These are phyloP conservation scores for Melaleuca quinquenervia DNA, from an alignment of 345 rosid genomes.

Conservation along the genomic window DNA sequence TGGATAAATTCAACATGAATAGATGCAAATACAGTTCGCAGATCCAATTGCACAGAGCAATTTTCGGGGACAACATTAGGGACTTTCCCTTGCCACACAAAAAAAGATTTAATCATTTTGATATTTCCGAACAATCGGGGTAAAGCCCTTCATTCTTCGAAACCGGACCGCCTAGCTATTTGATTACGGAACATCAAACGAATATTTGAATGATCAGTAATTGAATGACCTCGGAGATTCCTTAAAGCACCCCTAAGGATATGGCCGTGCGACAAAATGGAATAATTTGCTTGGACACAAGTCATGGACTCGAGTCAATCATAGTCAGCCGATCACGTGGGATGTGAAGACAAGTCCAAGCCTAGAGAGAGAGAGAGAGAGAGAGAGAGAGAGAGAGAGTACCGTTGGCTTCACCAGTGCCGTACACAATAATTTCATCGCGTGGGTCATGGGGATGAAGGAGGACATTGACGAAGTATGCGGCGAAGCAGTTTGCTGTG, in stretches of 20 bases:
- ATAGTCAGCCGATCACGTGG: background rate
- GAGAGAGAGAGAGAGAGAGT: background rate
- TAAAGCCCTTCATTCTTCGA: background rate
- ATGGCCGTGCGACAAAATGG: background rate
- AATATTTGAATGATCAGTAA: background rate
- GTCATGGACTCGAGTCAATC: background rate
- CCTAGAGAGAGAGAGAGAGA: background rate
- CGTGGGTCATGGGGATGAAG: slow-evolving; percentile 10
- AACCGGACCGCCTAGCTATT: background rate
- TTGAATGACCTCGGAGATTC: background rate
- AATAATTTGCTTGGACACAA: background rate
- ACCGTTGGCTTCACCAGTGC: slow-evolving; percentile 30
- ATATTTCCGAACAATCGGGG: accelerated
- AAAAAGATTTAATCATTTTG: background rate
- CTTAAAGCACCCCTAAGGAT: background rate
- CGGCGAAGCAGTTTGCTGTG: slow-evolving; percentile 18
- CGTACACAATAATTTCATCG: slow-evolving; percentile 8
- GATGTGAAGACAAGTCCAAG: background rate
- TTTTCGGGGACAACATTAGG: background rate
- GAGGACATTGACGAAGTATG: slow-evolving; percentile 21
- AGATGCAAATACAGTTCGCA: background rate
- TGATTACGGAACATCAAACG: background rate
- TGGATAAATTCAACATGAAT: background rate
- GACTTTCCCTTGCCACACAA: background rate
- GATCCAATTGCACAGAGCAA: background rate